A percentile compares a stretch with the other conserved stretches of the same genome.
These are phyloP conservation scores for Pestalotiopsis sp. DNA, from an alignment of 2,329 filamentous ascomycete genomes.

Conservation along the genomic window DNA sequence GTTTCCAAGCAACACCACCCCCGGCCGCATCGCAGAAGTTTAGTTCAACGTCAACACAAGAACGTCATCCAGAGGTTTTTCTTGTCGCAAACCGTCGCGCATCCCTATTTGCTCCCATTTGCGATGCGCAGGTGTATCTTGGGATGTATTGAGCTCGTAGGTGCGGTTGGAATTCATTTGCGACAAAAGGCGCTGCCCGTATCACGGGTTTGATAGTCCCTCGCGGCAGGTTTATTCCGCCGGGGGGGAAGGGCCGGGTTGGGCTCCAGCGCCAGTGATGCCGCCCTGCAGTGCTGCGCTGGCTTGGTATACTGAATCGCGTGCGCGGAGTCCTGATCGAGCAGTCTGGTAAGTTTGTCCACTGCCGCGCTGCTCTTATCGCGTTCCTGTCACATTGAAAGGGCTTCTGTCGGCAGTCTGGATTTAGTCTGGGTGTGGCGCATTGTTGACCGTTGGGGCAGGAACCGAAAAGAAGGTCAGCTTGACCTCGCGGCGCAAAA, in stretches of 20 bases:
- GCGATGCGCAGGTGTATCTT: background rate
- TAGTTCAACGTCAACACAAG: background rate
- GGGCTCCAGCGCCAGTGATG: background rate
- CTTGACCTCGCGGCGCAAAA: no score
- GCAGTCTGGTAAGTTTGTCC: no score
- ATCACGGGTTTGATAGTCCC: background rate
- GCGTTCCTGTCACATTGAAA: no score
- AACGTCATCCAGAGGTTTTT: background rate
- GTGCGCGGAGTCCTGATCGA: background rate
- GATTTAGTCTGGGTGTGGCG: no score
- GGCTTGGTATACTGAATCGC: background rate
- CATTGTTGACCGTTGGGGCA: no score
- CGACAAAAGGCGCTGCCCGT: background rate
- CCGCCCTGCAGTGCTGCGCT: background rate
- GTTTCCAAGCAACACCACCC: background rate
- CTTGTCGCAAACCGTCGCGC: background rate
- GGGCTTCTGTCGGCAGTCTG: no score
- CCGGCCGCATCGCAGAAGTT: background rate
- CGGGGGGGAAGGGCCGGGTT: background rate
- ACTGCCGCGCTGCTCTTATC: no score
- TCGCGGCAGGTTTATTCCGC: background rate
- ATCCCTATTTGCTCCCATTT: background rate
- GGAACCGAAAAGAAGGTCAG: no score
- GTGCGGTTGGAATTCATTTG: background rate
- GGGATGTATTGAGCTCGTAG: background rate